Evolutionary conservation across 148 eudicot species (phyloP), one percentile per base, ranked within the genome.

Genomic region (Suaeda aralocaspica): DNA sequence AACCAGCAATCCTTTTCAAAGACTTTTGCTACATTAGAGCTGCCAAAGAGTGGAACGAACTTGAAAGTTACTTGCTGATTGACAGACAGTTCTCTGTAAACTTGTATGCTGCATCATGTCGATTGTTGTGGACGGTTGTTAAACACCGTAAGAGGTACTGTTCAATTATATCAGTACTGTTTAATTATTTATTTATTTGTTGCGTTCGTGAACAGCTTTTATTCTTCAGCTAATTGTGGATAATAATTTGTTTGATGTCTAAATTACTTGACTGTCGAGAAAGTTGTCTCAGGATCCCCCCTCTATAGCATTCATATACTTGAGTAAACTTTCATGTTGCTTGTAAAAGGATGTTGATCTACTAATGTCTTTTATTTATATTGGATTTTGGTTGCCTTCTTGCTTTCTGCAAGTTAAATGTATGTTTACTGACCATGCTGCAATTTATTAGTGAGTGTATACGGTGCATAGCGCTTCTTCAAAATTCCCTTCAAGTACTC

Each of bases 51-150:
- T 65, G 50, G 56, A 73, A 68, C 28, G 36, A 66, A 45, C 57
- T 49, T 19, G 79, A 64, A 65, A 75, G 74, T 59, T 34, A 58
- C 33, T 36, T 62, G 63, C 66, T 70, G 70, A 78, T 89, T 60
- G 98, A 87, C 78, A 69, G 84, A 41, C 82, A 56, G 39, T 85
- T 85, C 76, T 77, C 83, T 8, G 66, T 87, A 44, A 84, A 87
- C 67, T 66, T 93, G 41, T 93, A 87, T 83, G 89, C 86, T 69
- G 91, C 88, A 25, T 88, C 89, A 79, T 93, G 98, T 69, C 83
- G 88, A 59, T 71, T 93, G 48, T 78, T 93, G 74, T 81, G 87
- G 76, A 84, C 96, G 56, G 78, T 86, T 71, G 79, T 93, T 61
- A 89, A 89, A 83, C 92, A 93, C 82, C 87, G 82, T 72, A 89